Evolutionary conservation across 768 basidiomycete genomes (phyloP), one percentile per base, ranked within the genome.

Genomic region (button mushroom (Agaricus bisporus)): DNA sequence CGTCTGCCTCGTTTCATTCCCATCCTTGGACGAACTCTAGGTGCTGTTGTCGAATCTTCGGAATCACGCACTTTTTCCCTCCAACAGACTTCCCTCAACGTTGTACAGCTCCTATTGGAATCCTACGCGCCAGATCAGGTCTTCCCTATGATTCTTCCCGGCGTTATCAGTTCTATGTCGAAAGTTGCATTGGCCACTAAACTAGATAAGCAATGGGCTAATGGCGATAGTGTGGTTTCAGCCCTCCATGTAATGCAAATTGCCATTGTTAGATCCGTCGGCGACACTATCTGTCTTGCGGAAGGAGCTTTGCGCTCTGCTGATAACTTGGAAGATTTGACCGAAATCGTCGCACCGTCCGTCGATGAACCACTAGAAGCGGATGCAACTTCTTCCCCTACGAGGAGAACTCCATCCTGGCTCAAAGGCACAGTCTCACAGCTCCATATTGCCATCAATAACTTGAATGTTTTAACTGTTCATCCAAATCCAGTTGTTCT

Each of bases 351-450:
- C 22, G 61, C 64, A 7, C 39, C 54, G 35, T 51, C 65, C 46
- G 55, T 60, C 56, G 58, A 17, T 26, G 35, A 47, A n/a, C 17
- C 48, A 18, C 36, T 61, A 41, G 44, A 56, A 10, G 53, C 48
- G 10, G 58, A 60, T 4, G 54, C 61, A n/a, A 56, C 70, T 29
- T 64, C 60, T n/a, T 72, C 72, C 9, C 81, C 73, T 17, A 81
- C 82, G n/a, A 60, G 67, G 3, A 80, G 92, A 4, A 86, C 88
- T 0, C 64, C 80, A 11, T 73, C 84, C 0, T 98, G 95, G 90
- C 76, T 97, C 41, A 78, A 76, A 18, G 92, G 81, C 35, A 93
- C 91, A 1, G 74, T 88, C 2, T 79, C 90, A 5, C 93, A 97
- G 61, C 70, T 98, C 10, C 81, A 88, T 43, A 85, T 91, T 20